These are phyloP conservation scores for Colletotrichum aenigma DNA, from an alignment of 2,329 filamentous ascomycete species.

Conservation along the genomic window DNA sequence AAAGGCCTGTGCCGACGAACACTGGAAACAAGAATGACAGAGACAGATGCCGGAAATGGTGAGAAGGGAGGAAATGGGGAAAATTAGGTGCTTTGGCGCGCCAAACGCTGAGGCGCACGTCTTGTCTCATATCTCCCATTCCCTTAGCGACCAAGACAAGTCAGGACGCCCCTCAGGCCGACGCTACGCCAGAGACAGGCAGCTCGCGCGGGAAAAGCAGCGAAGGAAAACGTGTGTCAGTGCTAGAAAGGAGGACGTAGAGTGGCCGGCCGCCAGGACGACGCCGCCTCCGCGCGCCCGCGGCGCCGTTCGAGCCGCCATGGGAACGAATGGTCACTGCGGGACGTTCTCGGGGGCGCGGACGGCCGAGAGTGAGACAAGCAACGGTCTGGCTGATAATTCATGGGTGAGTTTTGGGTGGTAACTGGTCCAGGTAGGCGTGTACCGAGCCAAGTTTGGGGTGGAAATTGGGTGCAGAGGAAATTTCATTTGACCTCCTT, in stretches of 20 bases:
- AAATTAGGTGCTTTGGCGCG: neutral
- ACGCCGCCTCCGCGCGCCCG: neutral
- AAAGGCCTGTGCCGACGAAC: neutral
- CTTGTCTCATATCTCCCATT: neutral
- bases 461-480: neutral
- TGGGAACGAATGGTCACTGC: neutral
- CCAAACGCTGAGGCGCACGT: neutral
- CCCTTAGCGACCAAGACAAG: neutral
- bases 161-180: neutral
- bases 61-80: neutral
- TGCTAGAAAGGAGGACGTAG: neutral
- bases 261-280: neutral
- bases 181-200: neutral
- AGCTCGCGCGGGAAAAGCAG: neutral
- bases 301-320: neutral
- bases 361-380: neutral
- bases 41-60: neutral
- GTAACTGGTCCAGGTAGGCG: neutral
- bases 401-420: neutral
- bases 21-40: neutral
- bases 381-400: neutral
- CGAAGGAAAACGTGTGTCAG: neutral
- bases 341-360: neutral
- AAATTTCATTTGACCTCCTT: neutral
- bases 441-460: neutral